Base-by-base conservation (phyloP, 2,329 filamentous ascomycete genomes). In the Aspergillus brunneoviolaceus region DNA sequence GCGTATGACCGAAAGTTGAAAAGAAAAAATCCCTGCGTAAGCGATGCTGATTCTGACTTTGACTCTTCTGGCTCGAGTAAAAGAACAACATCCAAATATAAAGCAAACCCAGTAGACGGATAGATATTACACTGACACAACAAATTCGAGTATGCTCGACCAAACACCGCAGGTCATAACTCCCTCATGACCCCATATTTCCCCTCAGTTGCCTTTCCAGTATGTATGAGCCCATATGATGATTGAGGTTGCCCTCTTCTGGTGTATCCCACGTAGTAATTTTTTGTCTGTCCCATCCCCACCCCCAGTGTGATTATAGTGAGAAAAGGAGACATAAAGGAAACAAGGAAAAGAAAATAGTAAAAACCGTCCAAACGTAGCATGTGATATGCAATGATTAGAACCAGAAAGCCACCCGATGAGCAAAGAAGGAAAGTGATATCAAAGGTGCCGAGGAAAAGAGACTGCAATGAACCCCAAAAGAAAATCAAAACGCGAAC, bases 341-440 rank as follows among this genome's bases (percentile, higher is more conserved):
- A 2, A 29, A 29, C 27, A 29, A 3, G 7, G 31, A 23, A 50
- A 35, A 25, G 27, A 51, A 39, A 51, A 58, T 29, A 59, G 53
- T 58, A 56, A 61, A 39, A 59, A 6, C 2, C 39, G 19, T 42
- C 39, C 39, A 42, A n/a, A 49, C 48, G 16, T 31, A 21, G 42
- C 53, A 49, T 47, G 45, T 33, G 48, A 49, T 11, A 55, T 55
- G 53, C 53, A 49, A 49, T 49, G 11, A 35, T 31, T 48, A 49
- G 48, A 12, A 19, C 19, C 53, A 55, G 42, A 55, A 33, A 19
- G 45, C 53, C 53, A 25, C 53, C 53, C 42, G 21, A 16, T 42
- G 9, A 14, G 12, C 19, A 52, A n/a, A 50, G 27, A 48, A 35
- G 25, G 23, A 48, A 21, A 59, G 61, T 60, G 61, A 59, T 63